Conservation (phyloP, 1,284 basidiomycete species). For the Trichosporon sp. region DNA sequence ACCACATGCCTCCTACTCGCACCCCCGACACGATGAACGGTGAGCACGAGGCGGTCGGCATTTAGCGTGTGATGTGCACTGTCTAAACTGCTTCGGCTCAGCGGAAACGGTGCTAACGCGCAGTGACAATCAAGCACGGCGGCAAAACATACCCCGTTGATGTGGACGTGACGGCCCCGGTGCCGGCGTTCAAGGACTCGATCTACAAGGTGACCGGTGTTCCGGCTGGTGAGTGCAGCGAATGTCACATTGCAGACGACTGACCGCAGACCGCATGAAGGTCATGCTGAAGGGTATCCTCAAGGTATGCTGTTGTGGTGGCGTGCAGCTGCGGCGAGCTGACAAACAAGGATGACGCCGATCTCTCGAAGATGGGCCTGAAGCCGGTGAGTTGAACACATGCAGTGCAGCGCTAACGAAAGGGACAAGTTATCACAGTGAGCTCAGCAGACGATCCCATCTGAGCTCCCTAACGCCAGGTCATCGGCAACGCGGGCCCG, state of each 20-base stretch:
- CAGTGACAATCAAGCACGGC: slow-evolving; percentile 83
- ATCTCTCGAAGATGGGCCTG: slow-evolving; percentile 73
- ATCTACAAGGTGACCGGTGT: slow-evolving; percentile 80
- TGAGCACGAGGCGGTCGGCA: not conserved
- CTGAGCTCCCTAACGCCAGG: slow-evolving; percentile 57
- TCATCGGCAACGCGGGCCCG: slow-evolving; percentile 87
- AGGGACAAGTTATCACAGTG: slow-evolving; percentile 57
- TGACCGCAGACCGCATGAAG: slow-evolving; percentile 75
- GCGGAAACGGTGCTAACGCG: not conserved
- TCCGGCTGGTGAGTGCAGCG: slow-evolving; percentile 53
- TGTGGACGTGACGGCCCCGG: slow-evolving; percentile 56
- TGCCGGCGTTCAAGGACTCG: slow-evolving; percentile 72
- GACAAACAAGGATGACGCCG: slow-evolving; percentile 66
- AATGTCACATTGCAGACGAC: not conserved
- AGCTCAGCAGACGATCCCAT: slow-evolving; percentile 44
- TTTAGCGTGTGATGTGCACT: not conserved
- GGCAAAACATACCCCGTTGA: slow-evolving; percentile 62
- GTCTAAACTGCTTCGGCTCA: not conserved
- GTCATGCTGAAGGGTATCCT: slow-evolving; percentile 86
- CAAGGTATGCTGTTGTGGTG: slow-evolving; percentile 26
- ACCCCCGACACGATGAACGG: slow-evolving; percentile 1
- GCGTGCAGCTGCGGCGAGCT: not conserved
- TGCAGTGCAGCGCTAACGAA: slow-evolving; percentile 5
- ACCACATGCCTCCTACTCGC: slow-evolving; percentile 6
- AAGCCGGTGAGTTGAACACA: slow-evolving; percentile 59